Evolutionary conservation across 2,329 filamentous ascomycete genomes (phyloP).

Genomic region (Aureobasidium sp.): DNA sequence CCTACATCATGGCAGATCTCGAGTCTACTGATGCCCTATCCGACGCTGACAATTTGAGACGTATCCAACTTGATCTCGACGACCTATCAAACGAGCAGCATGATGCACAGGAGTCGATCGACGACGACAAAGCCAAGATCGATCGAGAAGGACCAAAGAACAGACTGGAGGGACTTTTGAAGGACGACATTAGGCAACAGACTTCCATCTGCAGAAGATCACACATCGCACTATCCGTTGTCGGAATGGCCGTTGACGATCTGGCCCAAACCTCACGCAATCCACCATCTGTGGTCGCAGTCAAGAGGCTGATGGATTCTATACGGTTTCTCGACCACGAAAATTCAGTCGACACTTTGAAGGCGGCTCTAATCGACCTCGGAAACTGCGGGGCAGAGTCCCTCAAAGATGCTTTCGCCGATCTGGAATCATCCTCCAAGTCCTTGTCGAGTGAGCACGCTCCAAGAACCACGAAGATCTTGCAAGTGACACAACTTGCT

Average conservation of each 20-base stretch:
- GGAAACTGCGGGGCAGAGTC: neutral
- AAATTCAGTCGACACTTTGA: neutral
- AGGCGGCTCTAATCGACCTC: neutral
- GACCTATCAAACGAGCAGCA: neutral
- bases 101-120: neutral
- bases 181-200: too few species aligned
- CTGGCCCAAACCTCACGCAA: neutral
- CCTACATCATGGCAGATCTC: neutral
- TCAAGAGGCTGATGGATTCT: neutral
- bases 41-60: neutral
- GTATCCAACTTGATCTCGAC: neutral
- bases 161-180: neutral
- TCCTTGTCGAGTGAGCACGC: neutral
- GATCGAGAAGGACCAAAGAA: neutral
- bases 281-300: neutral
- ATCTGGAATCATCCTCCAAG: neutral
- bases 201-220: neutral
- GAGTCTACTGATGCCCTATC: accelerated
- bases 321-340: neutral
- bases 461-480: neutral
- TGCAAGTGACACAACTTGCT: neutral
- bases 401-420: neutral
- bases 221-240: neutral
- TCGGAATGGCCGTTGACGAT: neutral
- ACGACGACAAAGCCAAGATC: neutral